Conservation (phyloP, 2,329 filamentous ascomycete species). For the Trichoderma sp. region DNA sequence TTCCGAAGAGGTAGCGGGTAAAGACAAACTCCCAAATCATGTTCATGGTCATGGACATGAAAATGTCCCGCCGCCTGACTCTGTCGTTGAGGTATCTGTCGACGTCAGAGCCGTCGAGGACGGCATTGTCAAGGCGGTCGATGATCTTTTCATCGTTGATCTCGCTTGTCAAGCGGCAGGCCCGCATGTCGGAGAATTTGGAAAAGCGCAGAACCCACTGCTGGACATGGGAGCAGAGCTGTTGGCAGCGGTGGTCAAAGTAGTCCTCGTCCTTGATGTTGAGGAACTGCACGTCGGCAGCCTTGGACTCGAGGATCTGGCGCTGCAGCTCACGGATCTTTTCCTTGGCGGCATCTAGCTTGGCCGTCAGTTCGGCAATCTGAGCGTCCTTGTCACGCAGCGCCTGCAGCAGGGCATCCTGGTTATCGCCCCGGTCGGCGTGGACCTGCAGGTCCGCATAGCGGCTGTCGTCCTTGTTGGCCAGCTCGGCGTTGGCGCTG, state of each 20-base stretch:
- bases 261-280: slow-evolving; percentile 84
- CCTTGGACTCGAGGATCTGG: slow-evolving; percentile 56
- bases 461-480: slow-evolving; percentile 70
- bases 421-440: slow-evolving; percentile 64
- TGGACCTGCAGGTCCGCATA: slow-evolving; percentile 66
- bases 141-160: slow-evolving; percentile 90
- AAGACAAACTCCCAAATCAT: slow-evolving; percentile 99
- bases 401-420: slow-evolving; percentile 57
- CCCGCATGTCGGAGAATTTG: slow-evolving; percentile 90
- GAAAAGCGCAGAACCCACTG: slow-evolving; percentile 98
- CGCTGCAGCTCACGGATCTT: slow-evolving; percentile 52
- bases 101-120: slow-evolving; percentile 91
- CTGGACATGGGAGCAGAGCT: slow-evolving; percentile 92
- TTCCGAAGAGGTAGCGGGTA: slow-evolving; percentile 94
- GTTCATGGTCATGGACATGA: slow-evolving; percentile 98
- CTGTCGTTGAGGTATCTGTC: slow-evolving; percentile 85
- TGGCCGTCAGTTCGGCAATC: slow-evolving; percentile 70
- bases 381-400: slow-evolving; percentile 82
- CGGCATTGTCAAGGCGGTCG: slow-evolving; percentile 87
- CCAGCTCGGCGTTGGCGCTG: slow-evolving; percentile 73
- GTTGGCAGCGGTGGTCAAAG: slow-evolving; percentile 90
- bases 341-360: slow-evolving; percentile 70
- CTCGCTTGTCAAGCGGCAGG: slow-evolving; percentile 78
- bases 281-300: slow-evolving; percentile 70
- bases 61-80: slow-evolving; percentile 83